Conservation (phyloP, 2,329 filamentous ascomycete genomes). For the Epichloe elymi region DNA sequence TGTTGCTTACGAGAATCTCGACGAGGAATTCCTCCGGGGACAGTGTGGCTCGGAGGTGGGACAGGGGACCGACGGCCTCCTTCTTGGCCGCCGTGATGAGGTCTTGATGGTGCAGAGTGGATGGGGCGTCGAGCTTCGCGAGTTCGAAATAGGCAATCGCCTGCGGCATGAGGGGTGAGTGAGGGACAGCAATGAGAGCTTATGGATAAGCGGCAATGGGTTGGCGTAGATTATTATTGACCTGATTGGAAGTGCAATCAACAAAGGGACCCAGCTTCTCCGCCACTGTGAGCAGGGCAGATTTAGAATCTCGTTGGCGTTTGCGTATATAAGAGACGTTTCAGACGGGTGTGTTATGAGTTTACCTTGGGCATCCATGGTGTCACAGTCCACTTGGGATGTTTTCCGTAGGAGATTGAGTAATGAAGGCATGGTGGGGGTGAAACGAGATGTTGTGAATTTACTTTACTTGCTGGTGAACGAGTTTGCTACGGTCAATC, state of each 20-base stretch:
- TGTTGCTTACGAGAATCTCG: slow-evolving; percentile 35
- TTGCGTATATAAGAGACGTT: neutral
- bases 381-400: slow-evolving; percentile 23
- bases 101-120: slow-evolving; percentile 13
- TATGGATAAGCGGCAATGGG: too few relatives aligned
- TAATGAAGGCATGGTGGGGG: slow-evolving; percentile 12
- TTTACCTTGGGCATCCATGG: slow-evolving; percentile 21
- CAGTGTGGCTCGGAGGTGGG: slow-evolving; percentile 9
- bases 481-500: too few relatives aligned
- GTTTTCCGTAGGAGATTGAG: slow-evolving; percentile 15
- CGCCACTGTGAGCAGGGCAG: neutral
- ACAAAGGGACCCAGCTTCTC: slow-evolving; percentile 20
- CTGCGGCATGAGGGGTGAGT: slow-evolving; percentile 6
- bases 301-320: slow-evolving; percentile 5
- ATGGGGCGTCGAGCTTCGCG: slow-evolving; percentile 9
- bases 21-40: slow-evolving; percentile 35
- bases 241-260: slow-evolving; percentile 25
- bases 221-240: neutral
- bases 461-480: too few relatives aligned
- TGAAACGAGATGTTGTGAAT: too few relatives aligned
- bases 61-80: slow-evolving; percentile 11
- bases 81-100: slow-evolving; percentile 16
- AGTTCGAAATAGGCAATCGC: slow-evolving; percentile 23
- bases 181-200: neutral
- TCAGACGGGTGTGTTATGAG: neutral